Base-by-base conservation (phyloP, 805 yeast genomes). In the Saturnispora dispora region DNA sequence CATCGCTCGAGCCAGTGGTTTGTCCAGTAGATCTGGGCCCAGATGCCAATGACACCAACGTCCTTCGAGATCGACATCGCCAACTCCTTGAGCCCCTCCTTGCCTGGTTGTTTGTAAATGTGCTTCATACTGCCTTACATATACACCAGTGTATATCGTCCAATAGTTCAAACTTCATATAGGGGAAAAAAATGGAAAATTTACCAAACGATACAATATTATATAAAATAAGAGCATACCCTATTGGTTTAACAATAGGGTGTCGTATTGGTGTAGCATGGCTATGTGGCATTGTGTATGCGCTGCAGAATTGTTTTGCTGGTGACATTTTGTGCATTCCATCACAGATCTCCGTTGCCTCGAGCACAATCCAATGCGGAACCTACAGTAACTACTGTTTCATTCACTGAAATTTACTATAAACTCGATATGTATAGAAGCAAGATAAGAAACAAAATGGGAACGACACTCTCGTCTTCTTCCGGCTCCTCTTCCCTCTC, bases 1-100 rank as follows among this genome's bases (percentile, higher is more conserved):
- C 36, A n/a, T n/a, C 28, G 36, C 15, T 46, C 43, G 7, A 37
- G 32, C 51, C 51, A 48, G 25, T 48, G 46, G 8, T 35, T 18
- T 4, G 43, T 45, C 51, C 51, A 48, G 5, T 20, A 33, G 4
- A 43, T 30, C 36, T 48, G 51, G 17, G 15, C 32, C 51, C 46
- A 43, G 10, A 48, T 46, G 13, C 51, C 51, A 11, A 48, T 17
- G 18, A 43, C 47, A 7, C 43, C 51, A 5, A 30, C 43, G 23
- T 48, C 51, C 22, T 46, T 22, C 15, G 47, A 42, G 15, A 48
- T 28, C 2, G 47, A 27, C 37, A 46, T 39, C 17, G 43, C 13
- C 30, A 42, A 22, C 23, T 40, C 41, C 6, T 20, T 32, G 8
- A 18, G n/a, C n/a, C 43, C 35, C 33, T 46, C 32, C 23, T 18